Percentiles rank a stretch among this genome's conserved stretches.
phyloP scores from a whole-genome alignment of 2,329 filamentous ascomycete genomes.

The Oidium heveae region DNA sequence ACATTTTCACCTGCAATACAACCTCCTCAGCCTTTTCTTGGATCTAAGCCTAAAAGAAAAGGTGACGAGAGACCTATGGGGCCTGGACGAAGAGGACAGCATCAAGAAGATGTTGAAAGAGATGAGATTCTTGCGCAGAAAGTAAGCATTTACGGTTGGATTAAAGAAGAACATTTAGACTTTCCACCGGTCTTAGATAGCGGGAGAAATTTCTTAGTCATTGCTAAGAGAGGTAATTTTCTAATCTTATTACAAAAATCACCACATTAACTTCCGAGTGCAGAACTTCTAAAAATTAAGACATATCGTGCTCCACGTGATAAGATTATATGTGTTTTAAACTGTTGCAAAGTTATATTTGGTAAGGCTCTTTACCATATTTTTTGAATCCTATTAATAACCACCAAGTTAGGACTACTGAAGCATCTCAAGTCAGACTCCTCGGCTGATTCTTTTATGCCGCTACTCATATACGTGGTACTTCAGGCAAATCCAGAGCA shows the following conservation, averaged over 20 bases:
- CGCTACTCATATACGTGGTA: conserved; percentile 84
- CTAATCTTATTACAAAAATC: neutral
- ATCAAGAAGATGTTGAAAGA: conserved; percentile 91
- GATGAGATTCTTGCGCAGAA: conserved; percentile 94
- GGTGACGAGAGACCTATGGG: conserved; percentile 44
- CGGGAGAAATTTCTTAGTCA: conserved; percentile 61
- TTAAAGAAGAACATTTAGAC: conserved; percentile 78
- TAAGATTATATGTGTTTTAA: conserved; percentile 94
- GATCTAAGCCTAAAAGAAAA: conserved; percentile 40
- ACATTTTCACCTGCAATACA: conserved; percentile 91
- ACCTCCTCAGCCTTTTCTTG: conserved; percentile 46
- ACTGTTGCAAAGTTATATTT: conserved; percentile 98
- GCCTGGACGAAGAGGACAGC: conserved; percentile 73
- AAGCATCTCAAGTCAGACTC: conserved; percentile 84
- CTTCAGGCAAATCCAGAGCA: conserved; percentile 86
- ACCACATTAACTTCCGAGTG: conserved; percentile 7
- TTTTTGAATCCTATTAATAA: conserved; percentile 5
- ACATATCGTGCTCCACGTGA: conserved; percentile 90
- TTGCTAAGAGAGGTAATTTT: conserved; percentile 58
- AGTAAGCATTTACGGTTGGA: conserved; percentile 90
- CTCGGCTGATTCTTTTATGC: conserved; percentile 88
- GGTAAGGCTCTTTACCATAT: conserved; percentile 22
- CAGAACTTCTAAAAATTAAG: conserved; percentile 85
- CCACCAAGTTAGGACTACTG: conserved; percentile 35
- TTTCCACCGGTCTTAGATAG: conserved; percentile 67